A percentile compares a stretch with the other conserved stretches of the same genome.
These are phyloP conservation scores for Sphaerosporella brunnea DNA, from an alignment of 495 filamentous ascomycete species.

Conservation along the genomic window DNA sequence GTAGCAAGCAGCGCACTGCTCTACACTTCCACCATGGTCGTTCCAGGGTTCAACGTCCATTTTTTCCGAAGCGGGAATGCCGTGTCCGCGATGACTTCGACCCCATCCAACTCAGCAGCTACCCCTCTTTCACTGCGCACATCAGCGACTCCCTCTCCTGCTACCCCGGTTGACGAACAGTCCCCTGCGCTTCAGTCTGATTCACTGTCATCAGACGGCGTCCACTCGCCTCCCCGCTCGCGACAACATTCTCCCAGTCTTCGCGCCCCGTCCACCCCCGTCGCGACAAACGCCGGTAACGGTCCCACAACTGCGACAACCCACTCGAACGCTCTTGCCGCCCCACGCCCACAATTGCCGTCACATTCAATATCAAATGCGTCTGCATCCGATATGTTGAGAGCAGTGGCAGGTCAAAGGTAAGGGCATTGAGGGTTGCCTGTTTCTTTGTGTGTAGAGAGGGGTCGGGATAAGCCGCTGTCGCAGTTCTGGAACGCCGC, in stretches of 20 bases:
- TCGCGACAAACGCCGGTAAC: not conserved
- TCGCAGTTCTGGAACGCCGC: too few relatives aligned
- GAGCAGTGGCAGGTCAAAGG: conserved; percentile 25
- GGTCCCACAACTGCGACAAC: conserved; percentile 21
- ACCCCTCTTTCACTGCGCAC: conserved; percentile 6
- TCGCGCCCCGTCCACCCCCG: not conserved
- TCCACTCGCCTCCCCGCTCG: conserved; percentile 5
- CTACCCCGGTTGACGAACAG: not conserved
- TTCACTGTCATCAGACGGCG: not conserved
- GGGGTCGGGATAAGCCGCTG: too few relatives aligned
- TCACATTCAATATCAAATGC: conserved; percentile 16
- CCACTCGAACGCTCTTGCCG: conserved; percentile 19
- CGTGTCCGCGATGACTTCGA: not conserved
- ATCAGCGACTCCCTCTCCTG: not conserved
- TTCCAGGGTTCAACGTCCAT: conserved; percentile 2
- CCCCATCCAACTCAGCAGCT: not conserved
- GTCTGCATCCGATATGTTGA: conserved; percentile 24
- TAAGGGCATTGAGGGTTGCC: too few relatives aligned
- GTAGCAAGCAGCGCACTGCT: too few relatives aligned
- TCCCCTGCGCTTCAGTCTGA: not conserved
- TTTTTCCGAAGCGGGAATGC: conserved; percentile 4
- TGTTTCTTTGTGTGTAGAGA: too few relatives aligned
- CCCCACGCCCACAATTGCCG: conserved; percentile 24
- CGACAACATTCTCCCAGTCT: conserved; percentile 4
- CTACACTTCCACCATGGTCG: not conserved